Evolutionary conservation across 2,329 filamentous ascomycete genomes (phyloP), one percentile per base, ranked within the genome.

Genomic region (Claviceps humidiphila): DNA sequence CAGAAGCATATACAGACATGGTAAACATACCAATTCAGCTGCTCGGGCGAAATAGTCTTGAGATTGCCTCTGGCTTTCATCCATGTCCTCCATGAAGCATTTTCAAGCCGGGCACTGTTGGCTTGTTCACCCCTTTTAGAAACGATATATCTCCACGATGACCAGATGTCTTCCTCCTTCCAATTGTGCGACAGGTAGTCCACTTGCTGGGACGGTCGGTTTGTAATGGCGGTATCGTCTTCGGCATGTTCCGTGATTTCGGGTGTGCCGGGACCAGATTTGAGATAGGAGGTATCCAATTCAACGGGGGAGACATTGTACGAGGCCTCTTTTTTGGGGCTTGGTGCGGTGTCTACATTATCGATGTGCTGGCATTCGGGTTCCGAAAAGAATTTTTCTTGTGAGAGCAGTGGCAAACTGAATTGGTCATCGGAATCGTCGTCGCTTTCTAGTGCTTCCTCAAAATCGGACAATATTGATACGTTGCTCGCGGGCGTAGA

Each of bases 41-140:
- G 87, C 68, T 96, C 90, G 3, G 93, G 89, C 7, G 89, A 89
- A 22, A 97, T 82, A 0, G 91, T 97, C 64, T 82, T 84, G 48
- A 97, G 74, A 42, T 85, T 81, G 66, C 94, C 85, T 69, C 95
- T 95, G 48, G 86, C 78, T 69, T 97, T 97, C 65, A 88, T 86
- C 93, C 93, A 97, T 1, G 89, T 93, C 64, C 93, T 80, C 93
- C 93, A 98, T 0, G 89, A 95, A 3, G 93, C 93, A 68, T 98
- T 97, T 68, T 97, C 93, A 34, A 97, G 70, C 49, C 93, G 77
- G 38, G 83, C 84, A 39, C 85, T 80, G 66, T 96, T 91, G 59
- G 81, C 82, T 58, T 94, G 94, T 51, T 87, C 79, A 54, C 81
- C 82, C 60, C 85, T 77, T 61, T 88, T 86, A 30, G 86, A 84